Evolutionary conservation across 1,139 yeast genomes (phyloP), one percentile per base, ranked within the genome.

Genomic region (Candida tunisiensis): DNA sequence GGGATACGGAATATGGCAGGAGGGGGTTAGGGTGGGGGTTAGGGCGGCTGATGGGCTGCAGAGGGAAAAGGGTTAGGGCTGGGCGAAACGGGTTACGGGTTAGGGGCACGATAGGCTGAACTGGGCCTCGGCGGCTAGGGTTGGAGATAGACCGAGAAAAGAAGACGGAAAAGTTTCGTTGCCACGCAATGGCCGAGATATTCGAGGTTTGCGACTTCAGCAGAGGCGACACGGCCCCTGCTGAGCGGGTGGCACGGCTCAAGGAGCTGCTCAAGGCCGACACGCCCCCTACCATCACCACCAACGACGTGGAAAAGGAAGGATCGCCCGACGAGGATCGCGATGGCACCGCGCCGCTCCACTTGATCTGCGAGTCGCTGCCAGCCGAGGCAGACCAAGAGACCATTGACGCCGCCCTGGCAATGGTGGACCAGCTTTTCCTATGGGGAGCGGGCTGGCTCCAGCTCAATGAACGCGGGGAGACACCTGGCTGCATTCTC

Each of bases 361-460:
- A 83, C 48, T 49, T 72, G 27, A 59, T 83, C 12, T 41, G 48
- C 28, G 34, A 38, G 8, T 34, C 34, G 8, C 37, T 42, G 28
- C 32, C n/a, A 8, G 28, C 39, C 21, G 19, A 67, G 39, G 34
- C 51, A 6, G 38, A 51, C 1, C 41, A 41, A 1, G 62, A 53
- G 0, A 83, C 77, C 41, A 36, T 54, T 16, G 44, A 41, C 1
- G 59, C 68, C 1, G 67, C 77, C 0, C 37, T 51, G 19, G 47
- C 55, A 13, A 60, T 83, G 69, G 70, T 80, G 31, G 69, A 69
- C 20, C 60, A 57, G 9, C 51, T 85, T 31, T 72, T 85, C 40
- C 72, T 79, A 42, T 75, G 72, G 47, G 96, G 96, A 9, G 94
- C 93, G 0, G 93, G 92, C 6, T 85, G 95, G 95, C 73, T 50